Conservation (phyloP, 2,329 filamentous ascomycete genomes). For the Claviceps citrina region DNA sequence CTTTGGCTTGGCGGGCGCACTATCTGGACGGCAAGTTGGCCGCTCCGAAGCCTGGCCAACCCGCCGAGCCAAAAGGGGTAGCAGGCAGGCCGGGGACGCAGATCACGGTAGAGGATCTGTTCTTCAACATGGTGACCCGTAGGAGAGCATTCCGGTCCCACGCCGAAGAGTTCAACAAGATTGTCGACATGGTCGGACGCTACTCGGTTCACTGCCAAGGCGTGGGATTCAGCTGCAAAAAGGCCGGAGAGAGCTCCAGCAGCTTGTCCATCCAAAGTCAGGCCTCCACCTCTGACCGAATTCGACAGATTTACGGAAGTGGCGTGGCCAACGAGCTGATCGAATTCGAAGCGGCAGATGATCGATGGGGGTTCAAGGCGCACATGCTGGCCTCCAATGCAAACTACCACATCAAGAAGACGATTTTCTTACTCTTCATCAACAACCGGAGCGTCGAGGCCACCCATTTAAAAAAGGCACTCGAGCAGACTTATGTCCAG, state of each 20-base stretch:
- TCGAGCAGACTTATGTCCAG: conserved; percentile 76
- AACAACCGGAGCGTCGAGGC: conserved; percentile 93
- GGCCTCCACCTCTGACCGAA: conserved; percentile 63
- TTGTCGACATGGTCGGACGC: conserved; percentile 82
- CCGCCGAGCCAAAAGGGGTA: conserved; percentile 68
- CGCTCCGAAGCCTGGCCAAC: conserved; percentile 76
- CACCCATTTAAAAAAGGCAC: conserved; percentile 66
- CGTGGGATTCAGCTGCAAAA: conserved; percentile 95
- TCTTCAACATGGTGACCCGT: conserved; percentile 87
- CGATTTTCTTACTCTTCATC: conserved; percentile 79
- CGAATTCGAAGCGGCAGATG: conserved; percentile 54
- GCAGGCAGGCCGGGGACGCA: conserved; percentile 84
- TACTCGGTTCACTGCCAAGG: conserved; percentile 84
- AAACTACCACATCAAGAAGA: conserved; percentile 88
- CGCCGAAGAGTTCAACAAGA: conserved; percentile 94
- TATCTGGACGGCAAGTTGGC: conserved; percentile 72
- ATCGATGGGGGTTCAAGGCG: conserved; percentile 70
- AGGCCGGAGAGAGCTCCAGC: conserved; percentile 73
- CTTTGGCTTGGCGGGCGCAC: conserved; percentile 77
- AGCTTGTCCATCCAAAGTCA: conserved; percentile 65
- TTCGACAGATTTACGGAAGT: conserved; percentile 78
- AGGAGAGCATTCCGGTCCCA: conserved; percentile 78
- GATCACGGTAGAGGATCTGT: conserved; percentile 90
- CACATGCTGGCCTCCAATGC: conserved; percentile 76
- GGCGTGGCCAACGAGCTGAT: conserved; percentile 79